phyloP scores from a whole-genome alignment of 2,329 filamentous ascomycete species.

The Exophiala spinifera region DNA sequence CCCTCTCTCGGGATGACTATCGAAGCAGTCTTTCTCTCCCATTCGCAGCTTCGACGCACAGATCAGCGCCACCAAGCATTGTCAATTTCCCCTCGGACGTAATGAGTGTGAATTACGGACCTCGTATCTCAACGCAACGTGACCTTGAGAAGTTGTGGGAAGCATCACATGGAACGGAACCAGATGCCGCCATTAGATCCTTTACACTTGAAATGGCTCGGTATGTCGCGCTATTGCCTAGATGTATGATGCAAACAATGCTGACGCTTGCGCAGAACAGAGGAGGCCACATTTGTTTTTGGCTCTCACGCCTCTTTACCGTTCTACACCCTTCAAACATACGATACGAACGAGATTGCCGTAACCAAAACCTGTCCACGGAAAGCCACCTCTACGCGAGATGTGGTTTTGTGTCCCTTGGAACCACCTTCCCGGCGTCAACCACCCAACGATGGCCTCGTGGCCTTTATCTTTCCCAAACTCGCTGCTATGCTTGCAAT shows the following conservation, averaged over 20 bases:
- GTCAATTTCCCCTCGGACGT: constrained; percentile 40
- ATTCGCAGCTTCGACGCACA: constrained; percentile 38
- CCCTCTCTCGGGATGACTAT: constrained; percentile 28
- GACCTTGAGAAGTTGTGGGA: constrained; percentile 45
- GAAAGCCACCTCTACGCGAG: constrained; percentile 39
- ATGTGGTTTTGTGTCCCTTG: constrained; percentile 44
- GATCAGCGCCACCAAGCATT: constrained; percentile 43
- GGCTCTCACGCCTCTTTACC: constrained; percentile 39
- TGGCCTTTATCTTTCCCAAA: constrained; percentile 47
- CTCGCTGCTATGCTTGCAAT: constrained; percentile 49
- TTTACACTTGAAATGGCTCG: constrained; percentile 43
- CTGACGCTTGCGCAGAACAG: constrained; percentile 34
- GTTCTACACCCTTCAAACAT: constrained; percentile 46
- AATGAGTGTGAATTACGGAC: constrained; percentile 34
- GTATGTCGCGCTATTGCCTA: constrained; percentile 31
- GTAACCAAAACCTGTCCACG: constrained; percentile 43
- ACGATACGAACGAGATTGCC: constrained; percentile 42
- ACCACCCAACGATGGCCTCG: constrained; percentile 42
- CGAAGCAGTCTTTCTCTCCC: constrained; percentile 34
- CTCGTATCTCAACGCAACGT: constrained; percentile 38
- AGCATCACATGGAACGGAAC: constrained; percentile 44
- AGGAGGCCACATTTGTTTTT: constrained; percentile 43
- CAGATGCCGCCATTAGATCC: constrained; percentile 32
- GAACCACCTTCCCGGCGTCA: constrained; percentile 39
- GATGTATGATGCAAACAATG: neutral